Evolutionary conservation across 2,329 filamentous ascomycete species (phyloP).

Genomic region (Fusarium foetens): DNA sequence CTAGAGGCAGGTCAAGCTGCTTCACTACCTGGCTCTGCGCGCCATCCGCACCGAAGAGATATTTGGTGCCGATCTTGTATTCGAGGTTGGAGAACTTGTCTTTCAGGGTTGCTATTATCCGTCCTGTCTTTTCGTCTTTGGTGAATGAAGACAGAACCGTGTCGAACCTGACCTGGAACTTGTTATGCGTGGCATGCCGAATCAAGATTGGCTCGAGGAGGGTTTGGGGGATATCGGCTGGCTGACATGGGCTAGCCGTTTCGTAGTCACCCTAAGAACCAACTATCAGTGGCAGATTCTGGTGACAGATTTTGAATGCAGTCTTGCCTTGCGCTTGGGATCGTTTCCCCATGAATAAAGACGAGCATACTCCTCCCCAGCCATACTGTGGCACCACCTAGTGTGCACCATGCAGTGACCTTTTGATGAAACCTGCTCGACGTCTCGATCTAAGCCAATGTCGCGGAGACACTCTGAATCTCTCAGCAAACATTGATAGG

Average conservation of each 20-base stretch:
- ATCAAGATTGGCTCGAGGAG: neutral
- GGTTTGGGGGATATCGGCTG: neutral
- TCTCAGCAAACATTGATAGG: fast-evolving
- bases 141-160: neutral
- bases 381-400: neutral
- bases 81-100: neutral
- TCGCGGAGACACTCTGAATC: neutral
- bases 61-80: neutral
- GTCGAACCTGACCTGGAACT: neutral
- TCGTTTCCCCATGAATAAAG: neutral
- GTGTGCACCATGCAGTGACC: neutral
- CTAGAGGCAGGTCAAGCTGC: neutral
- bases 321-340: neutral
- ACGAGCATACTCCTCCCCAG: neutral
- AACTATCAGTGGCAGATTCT: fast-evolving
- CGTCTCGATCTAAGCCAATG: neutral
- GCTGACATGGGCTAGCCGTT: neutral
- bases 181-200: neutral
- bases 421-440: neutral
- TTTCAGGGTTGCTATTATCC: neutral
- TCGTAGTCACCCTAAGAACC: neutral
- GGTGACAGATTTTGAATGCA: fast-evolving
- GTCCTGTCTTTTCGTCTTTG: neutral
- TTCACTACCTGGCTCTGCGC: neutral
- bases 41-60: neutral